These are phyloP conservation scores for Eucalyptus sp. DNA, from an alignment of 345 rosid genomes.

Conservation along the genomic window DNA sequence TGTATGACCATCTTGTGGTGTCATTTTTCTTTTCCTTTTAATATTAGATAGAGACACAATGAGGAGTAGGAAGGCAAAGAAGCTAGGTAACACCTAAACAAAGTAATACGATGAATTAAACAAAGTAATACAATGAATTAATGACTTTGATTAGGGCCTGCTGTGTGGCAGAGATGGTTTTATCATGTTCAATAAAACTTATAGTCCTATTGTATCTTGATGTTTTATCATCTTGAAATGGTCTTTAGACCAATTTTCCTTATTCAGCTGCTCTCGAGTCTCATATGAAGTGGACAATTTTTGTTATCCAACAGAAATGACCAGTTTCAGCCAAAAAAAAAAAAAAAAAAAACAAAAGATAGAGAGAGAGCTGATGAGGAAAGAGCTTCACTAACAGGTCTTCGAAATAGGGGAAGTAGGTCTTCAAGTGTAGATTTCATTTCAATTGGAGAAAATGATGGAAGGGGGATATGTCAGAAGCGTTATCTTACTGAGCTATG, in stretches of 20 bases:
- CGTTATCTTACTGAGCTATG: neutral
- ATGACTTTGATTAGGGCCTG: neutral
- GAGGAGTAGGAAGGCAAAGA: neutral
- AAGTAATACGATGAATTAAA: neutral
- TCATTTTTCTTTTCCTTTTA: neutral
- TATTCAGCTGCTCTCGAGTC: neutral
- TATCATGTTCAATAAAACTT: neutral
- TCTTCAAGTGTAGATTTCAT: neutral
- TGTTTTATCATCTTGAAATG: neutral
- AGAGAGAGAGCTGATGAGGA: neutral
- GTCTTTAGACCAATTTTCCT: neutral
- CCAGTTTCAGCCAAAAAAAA: neutral
- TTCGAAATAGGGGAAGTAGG: neutral
- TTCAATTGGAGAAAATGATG: neutral
- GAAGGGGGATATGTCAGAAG: neutral
- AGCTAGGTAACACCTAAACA: neutral
- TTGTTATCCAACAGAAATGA: neutral
- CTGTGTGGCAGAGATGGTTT: neutral
- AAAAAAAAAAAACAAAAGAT: no score
- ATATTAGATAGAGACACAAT: neutral
- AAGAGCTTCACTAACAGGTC: neutral
- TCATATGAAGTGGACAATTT: neutral
- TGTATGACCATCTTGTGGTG: neutral
- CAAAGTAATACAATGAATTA: neutral
- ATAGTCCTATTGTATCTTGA: neutral